Conservation (phyloP, 257 asterid genomes). For the Asclepias syriaca region DNA sequence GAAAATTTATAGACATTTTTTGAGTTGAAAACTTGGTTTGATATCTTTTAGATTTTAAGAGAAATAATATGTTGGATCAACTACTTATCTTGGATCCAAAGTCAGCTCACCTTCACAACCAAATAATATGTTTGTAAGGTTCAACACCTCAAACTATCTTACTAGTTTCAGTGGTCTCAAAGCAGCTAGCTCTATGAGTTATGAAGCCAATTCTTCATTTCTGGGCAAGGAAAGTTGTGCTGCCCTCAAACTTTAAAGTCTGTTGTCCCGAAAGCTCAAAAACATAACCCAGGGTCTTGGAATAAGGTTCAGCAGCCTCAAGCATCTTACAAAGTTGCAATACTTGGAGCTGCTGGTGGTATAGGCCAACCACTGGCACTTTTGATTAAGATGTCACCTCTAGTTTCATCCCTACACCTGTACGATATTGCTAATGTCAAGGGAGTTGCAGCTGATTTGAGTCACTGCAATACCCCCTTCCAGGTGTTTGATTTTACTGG, state of each 20-base stretch:
- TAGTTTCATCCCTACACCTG: conserved; percentile 62
- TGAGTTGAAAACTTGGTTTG: too few relatives aligned
- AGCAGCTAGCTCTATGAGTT: conserved; percentile 31
- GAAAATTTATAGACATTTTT: too few relatives aligned
- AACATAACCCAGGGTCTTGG: conserved; percentile 28
- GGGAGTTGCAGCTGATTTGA: conserved; percentile 84
- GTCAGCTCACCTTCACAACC: conserved; percentile 30
- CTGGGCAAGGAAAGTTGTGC: conserved; percentile 37
- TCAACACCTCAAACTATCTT: conserved; percentile 37
- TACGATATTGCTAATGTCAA: conserved; percentile 80
- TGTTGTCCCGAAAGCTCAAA: conserved; percentile 27
- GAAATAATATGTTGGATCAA: conserved; percentile 50
- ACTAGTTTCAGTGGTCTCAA: conserved; percentile 49
- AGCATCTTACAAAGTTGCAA: conserved; percentile 78
- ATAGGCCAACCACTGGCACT: conserved; percentile 86
- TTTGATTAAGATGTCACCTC: conserved; percentile 77
- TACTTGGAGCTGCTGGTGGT: conserved; percentile 84
- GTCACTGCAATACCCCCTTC: conserved; percentile 89
- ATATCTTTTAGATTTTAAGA: too few relatives aligned
- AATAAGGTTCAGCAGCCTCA: conserved; percentile 58
- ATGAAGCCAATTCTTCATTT: conserved; percentile 40
- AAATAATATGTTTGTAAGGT: conserved; percentile 38
- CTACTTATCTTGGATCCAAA: conserved; percentile 39
- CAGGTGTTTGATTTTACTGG: conserved; percentile 64
- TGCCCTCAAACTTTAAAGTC: conserved; percentile 34